A percentile compares a stretch with the other conserved stretches of the same genome.
Conservation (phyloP, 306 rosid genomes). For the Prunus fruticosa region DNA sequence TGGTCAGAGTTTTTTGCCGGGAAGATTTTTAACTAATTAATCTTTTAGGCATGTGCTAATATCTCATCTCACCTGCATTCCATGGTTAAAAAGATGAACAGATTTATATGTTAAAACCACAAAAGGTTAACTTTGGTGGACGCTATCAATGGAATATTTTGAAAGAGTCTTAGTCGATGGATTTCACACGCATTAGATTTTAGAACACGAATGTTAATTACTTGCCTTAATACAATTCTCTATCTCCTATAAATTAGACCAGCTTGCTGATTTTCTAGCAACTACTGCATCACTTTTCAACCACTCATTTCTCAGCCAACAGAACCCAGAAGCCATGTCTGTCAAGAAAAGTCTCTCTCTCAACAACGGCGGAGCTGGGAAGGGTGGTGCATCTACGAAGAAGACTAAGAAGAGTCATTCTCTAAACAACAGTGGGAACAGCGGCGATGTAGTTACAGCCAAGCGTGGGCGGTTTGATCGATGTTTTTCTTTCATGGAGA, state of each 20-base stretch:
- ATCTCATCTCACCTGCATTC: neutral
- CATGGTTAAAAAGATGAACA: neutral
- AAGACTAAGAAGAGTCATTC: slow-evolving; percentile 42
- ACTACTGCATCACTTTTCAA: neutral
- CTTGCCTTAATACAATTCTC: slow-evolving; percentile 41
- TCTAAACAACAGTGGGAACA: slow-evolving; percentile 29
- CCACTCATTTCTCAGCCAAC: slow-evolving; percentile 10
- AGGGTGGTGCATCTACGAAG: neutral
- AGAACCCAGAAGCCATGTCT: slow-evolving; percentile 44
- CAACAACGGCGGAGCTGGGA: slow-evolving; percentile 22
- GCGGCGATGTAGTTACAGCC: slow-evolving; percentile 3
- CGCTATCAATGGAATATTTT: slow-evolving; percentile 11
- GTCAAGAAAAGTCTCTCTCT: slow-evolving; percentile 67
- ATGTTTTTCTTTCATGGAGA: slow-evolving; percentile 44
- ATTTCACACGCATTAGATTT: slow-evolving; percentile 43
- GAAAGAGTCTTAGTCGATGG: slow-evolving; percentile 60
- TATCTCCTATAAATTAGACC: slow-evolving; percentile 30
- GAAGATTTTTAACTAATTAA: neutral
- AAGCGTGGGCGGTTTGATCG: slow-evolving; percentile 38
- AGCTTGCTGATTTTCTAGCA: neutral
- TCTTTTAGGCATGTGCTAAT: neutral
- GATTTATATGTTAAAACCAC: too few species aligned
- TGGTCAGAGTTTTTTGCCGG: neutral
- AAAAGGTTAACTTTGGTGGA: too few species aligned
- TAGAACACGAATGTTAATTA: slow-evolving; percentile 14